phyloP scores from a whole-genome alignment of 1,139 yeast genomes.

The Blastobotrys apis region DNA sequence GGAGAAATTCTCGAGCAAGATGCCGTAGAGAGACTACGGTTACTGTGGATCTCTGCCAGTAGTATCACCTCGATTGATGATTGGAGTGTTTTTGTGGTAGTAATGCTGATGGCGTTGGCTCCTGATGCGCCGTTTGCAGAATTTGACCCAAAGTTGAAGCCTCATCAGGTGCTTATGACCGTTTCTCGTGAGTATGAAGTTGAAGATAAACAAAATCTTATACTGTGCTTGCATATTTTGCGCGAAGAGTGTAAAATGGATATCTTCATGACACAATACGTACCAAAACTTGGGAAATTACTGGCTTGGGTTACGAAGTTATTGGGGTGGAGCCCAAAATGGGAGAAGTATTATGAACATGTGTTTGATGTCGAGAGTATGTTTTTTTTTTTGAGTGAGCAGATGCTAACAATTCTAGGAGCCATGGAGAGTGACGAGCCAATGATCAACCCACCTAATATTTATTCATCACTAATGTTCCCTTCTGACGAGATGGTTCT shows the following conservation, averaged over 20 bases:
- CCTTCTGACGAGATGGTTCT: constrained; percentile 19
- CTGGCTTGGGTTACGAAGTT: constrained; percentile 59
- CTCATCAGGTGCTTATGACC: background rate
- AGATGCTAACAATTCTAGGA: constrained; percentile 32
- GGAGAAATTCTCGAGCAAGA: constrained; percentile 54
- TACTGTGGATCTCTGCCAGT: constrained; percentile 60
- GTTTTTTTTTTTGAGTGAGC: constrained; percentile 25
- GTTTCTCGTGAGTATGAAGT: constrained; percentile 18
- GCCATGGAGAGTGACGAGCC: constrained; percentile 14
- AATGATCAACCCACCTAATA: constrained; percentile 25
- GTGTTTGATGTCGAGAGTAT: constrained; percentile 5
- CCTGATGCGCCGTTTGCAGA: background rate
- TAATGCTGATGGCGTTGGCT: constrained; percentile 33
- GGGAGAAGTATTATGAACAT: constrained; percentile 55
- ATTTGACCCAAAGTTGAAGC: background rate
- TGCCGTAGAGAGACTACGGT: constrained; percentile 54
- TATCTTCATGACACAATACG: constrained; percentile 40
- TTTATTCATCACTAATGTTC: constrained; percentile 20
- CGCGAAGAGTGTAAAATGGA: constrained; percentile 72
- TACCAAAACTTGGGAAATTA: constrained; percentile 46
- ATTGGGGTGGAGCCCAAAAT: constrained; percentile 71
- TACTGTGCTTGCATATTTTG: constrained; percentile 65
- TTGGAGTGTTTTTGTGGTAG: constrained; percentile 59
- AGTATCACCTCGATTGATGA: constrained; percentile 42
- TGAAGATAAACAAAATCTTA: constrained; percentile 52